Evolutionary conservation across 2,329 filamentous ascomycete genomes (phyloP).

Genomic region (Lachnellula arida): DNA sequence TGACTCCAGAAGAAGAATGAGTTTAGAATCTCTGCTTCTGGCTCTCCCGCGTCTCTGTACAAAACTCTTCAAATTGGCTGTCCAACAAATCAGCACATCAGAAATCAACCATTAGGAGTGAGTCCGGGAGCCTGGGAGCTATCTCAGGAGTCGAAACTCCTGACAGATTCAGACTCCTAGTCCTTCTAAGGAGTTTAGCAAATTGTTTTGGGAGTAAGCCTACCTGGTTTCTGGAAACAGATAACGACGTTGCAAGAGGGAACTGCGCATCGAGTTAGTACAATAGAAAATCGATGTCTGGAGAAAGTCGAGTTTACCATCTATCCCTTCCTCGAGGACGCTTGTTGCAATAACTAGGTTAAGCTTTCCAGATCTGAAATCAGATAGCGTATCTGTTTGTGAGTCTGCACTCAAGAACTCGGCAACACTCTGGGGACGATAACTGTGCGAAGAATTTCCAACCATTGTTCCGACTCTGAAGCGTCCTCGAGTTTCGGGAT

Average conservation of each 20-base stretch:
- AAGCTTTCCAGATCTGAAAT: slow-evolving; percentile 50
- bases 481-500: slow-evolving; percentile 42
- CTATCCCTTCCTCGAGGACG: slow-evolving; percentile 61
- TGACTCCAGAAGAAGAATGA: slow-evolving; percentile 46
- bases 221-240: slow-evolving; percentile 54
- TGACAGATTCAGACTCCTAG: too few species aligned
- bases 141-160: too few species aligned
- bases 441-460: slow-evolving; percentile 42
- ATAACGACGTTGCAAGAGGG: slow-evolving; percentile 59
- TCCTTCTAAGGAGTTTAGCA: too few species aligned
- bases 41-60: slow-evolving; percentile 62
- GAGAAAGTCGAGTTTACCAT: slow-evolving; percentile 28
- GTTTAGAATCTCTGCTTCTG: slow-evolving; percentile 51
- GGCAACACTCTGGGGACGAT: slow-evolving; percentile 38
- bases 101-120: too few species aligned
- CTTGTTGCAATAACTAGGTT: slow-evolving; percentile 56
- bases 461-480: slow-evolving; percentile 53
- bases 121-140: too few species aligned
- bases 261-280: slow-evolving; percentile 32
- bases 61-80: slow-evolving; percentile 55
- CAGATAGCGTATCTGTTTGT: slow-evolving; percentile 37
- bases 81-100: too few species aligned
- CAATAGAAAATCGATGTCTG: too few species aligned
- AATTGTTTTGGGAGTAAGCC: too few species aligned
- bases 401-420: slow-evolving; percentile 35